Evolutionary conservation across 2,329 filamentous ascomycete species (phyloP).

Genomic region (Venturia nashicola): DNA sequence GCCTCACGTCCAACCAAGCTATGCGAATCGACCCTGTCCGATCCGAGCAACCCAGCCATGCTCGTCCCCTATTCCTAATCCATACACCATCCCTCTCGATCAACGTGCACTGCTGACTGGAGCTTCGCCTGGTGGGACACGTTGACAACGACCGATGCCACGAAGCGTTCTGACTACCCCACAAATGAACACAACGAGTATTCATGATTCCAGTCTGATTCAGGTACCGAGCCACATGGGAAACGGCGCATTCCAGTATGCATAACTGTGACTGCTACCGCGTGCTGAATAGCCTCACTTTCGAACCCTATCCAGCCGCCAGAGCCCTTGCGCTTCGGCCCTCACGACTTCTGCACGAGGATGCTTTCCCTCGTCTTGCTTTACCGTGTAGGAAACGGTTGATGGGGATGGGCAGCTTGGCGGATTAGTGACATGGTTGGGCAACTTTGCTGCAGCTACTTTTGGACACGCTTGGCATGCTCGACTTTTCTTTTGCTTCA

Average conservation of each 20-base stretch:
- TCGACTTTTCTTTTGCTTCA: background rate
- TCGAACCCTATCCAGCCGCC: background rate
- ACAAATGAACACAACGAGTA: background rate
- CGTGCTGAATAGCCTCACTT: background rate
- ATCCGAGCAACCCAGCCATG: background rate
- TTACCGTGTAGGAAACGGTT: background rate
- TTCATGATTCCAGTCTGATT: background rate
- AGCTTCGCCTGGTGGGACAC: background rate
- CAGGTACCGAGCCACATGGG: constrained; percentile 2
- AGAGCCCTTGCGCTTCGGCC: too few species aligned
- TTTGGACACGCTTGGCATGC: background rate
- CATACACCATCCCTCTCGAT: background rate
- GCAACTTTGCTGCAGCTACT: background rate
- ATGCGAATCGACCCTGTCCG: background rate
- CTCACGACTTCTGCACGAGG: too few species aligned
- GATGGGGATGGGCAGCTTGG: background rate
- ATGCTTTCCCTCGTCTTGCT: too few species aligned
- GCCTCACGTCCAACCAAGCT: background rate
- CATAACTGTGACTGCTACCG: background rate
- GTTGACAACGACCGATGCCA: background rate
- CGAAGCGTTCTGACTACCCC: background rate
- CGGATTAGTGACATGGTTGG: background rate
- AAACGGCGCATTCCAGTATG: background rate
- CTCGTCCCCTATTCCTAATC: background rate
- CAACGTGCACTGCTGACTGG: background rate